phyloP scores from a whole-genome alignment of 805 yeast genomes.

The Brettanomyces custersianus region DNA sequence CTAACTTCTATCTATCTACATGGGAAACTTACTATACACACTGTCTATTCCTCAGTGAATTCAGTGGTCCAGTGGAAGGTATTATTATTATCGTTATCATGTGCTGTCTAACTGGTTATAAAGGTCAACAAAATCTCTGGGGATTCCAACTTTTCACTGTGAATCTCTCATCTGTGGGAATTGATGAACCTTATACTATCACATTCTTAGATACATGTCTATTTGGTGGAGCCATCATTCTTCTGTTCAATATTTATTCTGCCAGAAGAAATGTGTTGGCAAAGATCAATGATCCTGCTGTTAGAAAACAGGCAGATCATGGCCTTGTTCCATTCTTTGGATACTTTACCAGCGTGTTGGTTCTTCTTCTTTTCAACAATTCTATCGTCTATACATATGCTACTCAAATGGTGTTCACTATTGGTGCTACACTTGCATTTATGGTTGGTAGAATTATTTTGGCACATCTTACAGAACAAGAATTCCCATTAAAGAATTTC shows the following conservation, averaged over 20 bases:
- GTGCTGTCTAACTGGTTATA: slow-evolving; percentile 53
- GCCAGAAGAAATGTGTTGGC: slow-evolving; percentile 55
- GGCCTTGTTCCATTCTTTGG: slow-evolving; percentile 55
- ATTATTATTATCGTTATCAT: slow-evolving; percentile 52
- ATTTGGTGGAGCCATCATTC: slow-evolving; percentile 43
- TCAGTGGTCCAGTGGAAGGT: slow-evolving; percentile 96
- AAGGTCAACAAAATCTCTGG: slow-evolving; percentile 64
- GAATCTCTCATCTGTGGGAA: slow-evolving; percentile 25
- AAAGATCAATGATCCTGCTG: slow-evolving; percentile 25
- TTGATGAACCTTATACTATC: slow-evolving; percentile 19
- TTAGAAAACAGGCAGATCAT: slow-evolving; percentile 29
- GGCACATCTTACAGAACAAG: slow-evolving; percentile 75
- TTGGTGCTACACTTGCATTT: slow-evolving; percentile 73
- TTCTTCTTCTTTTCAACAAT: slow-evolving; percentile 43
- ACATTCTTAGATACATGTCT: slow-evolving; percentile 24
- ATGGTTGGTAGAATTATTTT: slow-evolving; percentile 86
- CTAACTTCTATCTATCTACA: slow-evolving; percentile 81
- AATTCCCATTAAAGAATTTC: slow-evolving; percentile 64
- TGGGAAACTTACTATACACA: slow-evolving; percentile 97
- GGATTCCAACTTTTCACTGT: slow-evolving; percentile 28
- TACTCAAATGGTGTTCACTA: slow-evolving; percentile 54
- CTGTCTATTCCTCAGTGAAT: slow-evolving; percentile 61
- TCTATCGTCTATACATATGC: slow-evolving; percentile 35
- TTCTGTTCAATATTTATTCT: slow-evolving; percentile 55
- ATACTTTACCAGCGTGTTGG: slow-evolving; percentile 39